Evolutionary conservation across 164 flowering plant species (phyloP), one percentile per base, ranked within the genome.

Genomic region (Tetracentron sinense): DNA sequence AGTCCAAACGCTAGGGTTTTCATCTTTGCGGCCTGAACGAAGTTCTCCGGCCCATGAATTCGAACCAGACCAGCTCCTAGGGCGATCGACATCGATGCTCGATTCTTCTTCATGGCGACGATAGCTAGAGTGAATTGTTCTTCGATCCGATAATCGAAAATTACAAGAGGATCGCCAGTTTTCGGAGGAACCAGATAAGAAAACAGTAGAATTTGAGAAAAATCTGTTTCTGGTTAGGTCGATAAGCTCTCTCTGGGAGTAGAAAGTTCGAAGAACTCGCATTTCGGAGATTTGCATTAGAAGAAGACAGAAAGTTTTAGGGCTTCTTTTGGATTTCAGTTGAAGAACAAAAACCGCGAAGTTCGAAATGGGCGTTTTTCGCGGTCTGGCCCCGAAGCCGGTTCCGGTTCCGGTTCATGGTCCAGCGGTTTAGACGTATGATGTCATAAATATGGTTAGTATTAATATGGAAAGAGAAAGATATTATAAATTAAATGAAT

Each of bases 261-360:
- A 60, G 65, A 85, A 51, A 0, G 62, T 30, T 42, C 77, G 76
- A 11, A 83, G 48, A 7, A 69, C 70, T 54, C 66, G 68, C 87
- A 84, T 84, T 28, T 79, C 78, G 57, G 68, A 55, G 49, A 59
- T n/a, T 66, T 76, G 85, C 79, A 79, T 81, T 16, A 4, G 60
- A 58, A 20, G 26, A 30, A 44, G 42, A 62, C 6, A 52, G 25
- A 21, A 20, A 16, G 19, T 54, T 29, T 17, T 54, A 35, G 62
- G 62, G 50, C 27, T 57, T 19, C 16, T 31, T 7, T 19, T n/a
- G 35, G 26, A 4, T 55, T 22, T 46, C 44, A 25, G 22, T 30
- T 11, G 35, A 26, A 46, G 62, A 30, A 29, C 33, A 60, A 28
- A 44, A 33, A 21, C 55, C 64, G 46, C 55, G 55, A 61, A 61